A percentile compares a stretch with the other conserved stretches of the same genome.
Evolutionary conservation across 495 filamentous ascomycete species (phyloP).

Genomic region (Aspergillus bertholletiae): DNA sequence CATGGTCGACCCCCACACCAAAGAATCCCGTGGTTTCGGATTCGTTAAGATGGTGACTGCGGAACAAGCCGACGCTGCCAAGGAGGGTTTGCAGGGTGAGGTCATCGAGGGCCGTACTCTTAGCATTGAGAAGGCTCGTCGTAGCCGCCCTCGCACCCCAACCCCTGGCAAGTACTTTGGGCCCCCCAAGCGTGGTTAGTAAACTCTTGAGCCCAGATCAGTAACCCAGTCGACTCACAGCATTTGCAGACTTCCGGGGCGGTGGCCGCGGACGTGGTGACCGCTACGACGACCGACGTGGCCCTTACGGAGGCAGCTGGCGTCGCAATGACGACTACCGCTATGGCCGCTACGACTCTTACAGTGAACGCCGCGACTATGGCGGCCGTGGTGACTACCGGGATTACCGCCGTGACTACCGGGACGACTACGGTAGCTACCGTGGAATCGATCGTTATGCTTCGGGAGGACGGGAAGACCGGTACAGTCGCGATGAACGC

Average conservation of each 20-base stretch:
- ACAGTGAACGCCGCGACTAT: constrained; percentile 56
- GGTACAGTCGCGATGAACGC: constrained; percentile 62
- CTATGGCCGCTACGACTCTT: constrained; percentile 52
- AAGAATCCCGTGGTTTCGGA: constrained; percentile 97
- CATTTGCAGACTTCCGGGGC: constrained; percentile 50
- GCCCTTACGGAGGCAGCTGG: constrained; percentile 49
- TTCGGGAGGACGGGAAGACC: constrained; percentile 57
- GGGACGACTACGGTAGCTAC: constrained; percentile 48
- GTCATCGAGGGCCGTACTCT: constrained; percentile 92
- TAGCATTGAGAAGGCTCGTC: constrained; percentile 98
- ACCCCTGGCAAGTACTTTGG: constrained; percentile 99
- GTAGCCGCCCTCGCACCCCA: constrained; percentile 88
- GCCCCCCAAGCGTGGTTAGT: constrained; percentile 92
- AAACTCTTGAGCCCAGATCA: not conserved
- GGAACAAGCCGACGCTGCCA: constrained; percentile 92
- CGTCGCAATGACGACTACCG: constrained; percentile 44
- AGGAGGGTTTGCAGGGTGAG: constrained; percentile 93
- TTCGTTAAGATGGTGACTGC: constrained; percentile 98
- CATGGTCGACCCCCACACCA: constrained; percentile 97
- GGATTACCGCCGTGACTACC: constrained; percentile 43
- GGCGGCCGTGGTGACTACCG: constrained; percentile 50
- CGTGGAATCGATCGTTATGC: constrained; percentile 62
- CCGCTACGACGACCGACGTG: constrained; percentile 56
- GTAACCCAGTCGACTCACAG: not conserved
- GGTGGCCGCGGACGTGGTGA: constrained; percentile 42